Evolutionary conservation across 208 protist genomes (phyloP).

Genomic region (Crithidia expoeki): DNA sequence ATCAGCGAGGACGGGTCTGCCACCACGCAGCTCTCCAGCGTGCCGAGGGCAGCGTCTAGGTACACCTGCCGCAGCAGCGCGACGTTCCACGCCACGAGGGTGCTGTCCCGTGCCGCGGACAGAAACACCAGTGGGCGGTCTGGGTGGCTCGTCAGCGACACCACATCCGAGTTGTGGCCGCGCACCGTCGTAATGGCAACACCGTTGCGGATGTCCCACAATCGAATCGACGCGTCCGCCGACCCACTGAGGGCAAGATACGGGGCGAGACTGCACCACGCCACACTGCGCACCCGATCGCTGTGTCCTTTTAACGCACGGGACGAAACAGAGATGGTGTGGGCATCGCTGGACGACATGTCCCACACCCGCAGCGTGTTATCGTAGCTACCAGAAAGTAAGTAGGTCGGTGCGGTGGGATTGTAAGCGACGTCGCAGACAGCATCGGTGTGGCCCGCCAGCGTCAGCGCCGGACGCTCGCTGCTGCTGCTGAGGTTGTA

Average conservation of each 20-base stretch:
- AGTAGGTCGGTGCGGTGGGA: constrained; percentile 63
- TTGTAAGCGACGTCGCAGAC: constrained; percentile 84
- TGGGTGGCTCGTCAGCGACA: constrained; percentile 73
- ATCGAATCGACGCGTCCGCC: constrained; percentile 81
- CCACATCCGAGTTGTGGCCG: constrained; percentile 89
- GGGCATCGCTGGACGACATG: constrained; percentile 57
- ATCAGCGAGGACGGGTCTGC: constrained; percentile 61
- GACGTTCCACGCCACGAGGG: constrained; percentile 88
- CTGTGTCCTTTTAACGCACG: constrained; percentile 82
- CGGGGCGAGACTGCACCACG: constrained; percentile 87
- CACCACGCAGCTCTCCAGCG: constrained; percentile 58
- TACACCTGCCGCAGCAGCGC: constrained; percentile 66
- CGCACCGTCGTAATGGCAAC: constrained; percentile 66
- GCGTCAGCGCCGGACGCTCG: constrained; percentile 49
- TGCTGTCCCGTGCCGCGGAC: constrained; percentile 89
- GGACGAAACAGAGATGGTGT: constrained; percentile 68
- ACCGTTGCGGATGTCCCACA: constrained; percentile 90
- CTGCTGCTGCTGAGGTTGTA: constrained; percentile 70
- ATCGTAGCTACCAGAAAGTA: constrained; percentile 90
- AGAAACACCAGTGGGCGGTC: constrained; percentile 90
- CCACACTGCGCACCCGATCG: constrained; percentile 67
- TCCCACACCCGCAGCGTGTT: constrained; percentile 92
- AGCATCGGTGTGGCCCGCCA: constrained; percentile 79
- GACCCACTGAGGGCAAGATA: constrained; percentile 84
- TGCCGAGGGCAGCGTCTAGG: constrained; percentile 75